These are phyloP conservation scores for Trametes cinnabarina DNA, from an alignment of 768 basidiomycete genomes.

Conservation along the genomic window DNA sequence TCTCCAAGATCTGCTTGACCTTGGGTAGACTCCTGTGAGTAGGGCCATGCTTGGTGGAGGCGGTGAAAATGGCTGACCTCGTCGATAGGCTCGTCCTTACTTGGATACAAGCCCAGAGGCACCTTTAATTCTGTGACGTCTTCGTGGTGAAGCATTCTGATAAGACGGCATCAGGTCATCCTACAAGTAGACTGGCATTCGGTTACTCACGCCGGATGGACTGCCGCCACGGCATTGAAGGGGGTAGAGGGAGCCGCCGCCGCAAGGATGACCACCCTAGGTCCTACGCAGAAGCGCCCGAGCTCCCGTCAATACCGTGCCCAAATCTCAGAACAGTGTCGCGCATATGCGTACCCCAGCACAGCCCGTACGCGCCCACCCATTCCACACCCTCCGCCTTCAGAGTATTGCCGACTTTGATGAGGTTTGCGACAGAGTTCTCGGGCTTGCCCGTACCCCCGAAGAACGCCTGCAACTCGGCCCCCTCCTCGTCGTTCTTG, in stretches of 20 bases:
- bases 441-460: conserved; percentile 46
- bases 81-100: conserved; percentile 54
- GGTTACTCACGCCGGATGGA: conserved; percentile 56
- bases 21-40: conserved; percentile 18
- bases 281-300: conserved; percentile 33
- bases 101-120: conserved; percentile 56
- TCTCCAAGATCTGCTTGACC: conserved; percentile 50
- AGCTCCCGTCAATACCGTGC: neutral
- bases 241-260: conserved; percentile 39
- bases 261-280: conserved; percentile 46
- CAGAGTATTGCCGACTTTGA: conserved; percentile 40
- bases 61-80: conserved; percentile 41
- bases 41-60: neutral
- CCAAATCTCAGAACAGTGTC: neutral
- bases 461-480: conserved; percentile 57
- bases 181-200: neutral
- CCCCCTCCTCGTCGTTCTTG: conserved; percentile 49
- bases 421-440: conserved; percentile 39
- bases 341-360: conserved; percentile 45
- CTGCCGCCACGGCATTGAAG: conserved; percentile 47
- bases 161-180: neutral
- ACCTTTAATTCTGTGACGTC: conserved; percentile 52
- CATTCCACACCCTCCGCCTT: conserved; percentile 43
- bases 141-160: conserved; percentile 48
- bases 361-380: conserved; percentile 53